Evolutionary conservation across 73 alveolate species (phyloP), one percentile per base, ranked within the genome.

Genomic region (Paramecium sonneborni): DNA sequence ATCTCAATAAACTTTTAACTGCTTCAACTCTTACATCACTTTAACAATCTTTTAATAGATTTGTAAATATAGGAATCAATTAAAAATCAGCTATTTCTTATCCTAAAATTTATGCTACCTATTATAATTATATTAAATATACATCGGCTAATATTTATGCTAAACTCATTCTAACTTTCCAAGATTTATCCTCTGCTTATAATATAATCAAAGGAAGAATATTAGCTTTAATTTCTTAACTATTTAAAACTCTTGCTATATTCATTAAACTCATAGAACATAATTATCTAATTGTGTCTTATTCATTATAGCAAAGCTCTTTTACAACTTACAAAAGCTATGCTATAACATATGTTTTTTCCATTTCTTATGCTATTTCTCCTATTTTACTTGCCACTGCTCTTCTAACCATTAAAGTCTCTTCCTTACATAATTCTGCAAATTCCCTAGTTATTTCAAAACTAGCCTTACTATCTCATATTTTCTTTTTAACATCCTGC

Each of bases 111-210:
- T 97, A 99, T 37, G 99, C 98, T 26, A 98, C 93, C 94, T 88
- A 70, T 30, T 55, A 28, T 52, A 23, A 38, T 52, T 15, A 9
- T 6, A 10, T 20, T 0, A 70, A 23, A 21, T 12, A 34, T 88
- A 88, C 94, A 76, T 97, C 99, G 56, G 99, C 99, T 57, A 94
- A 97, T 84, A 96, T 95, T 93, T 95, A 96, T 26, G 99, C 97
- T 89, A 98, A 97, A 44, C 97, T 97, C 67, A 96, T 95, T 86
- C 99, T 82, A 58, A 98, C 99, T 92, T 97, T 98, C 99, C 99
- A 98, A 34, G 99, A 96, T 91, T 97, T 98, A 93, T 98, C 99
- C 76, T 97, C 98, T n/a, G 99, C 98, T 20, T 97, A 97, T 37
- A 94, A 92, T 15, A 95, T 92, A 48, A 97, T 96, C n/a, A 97